Base-by-base conservation (phyloP, 306 rosid species). In the Cajanus cajan region DNA sequence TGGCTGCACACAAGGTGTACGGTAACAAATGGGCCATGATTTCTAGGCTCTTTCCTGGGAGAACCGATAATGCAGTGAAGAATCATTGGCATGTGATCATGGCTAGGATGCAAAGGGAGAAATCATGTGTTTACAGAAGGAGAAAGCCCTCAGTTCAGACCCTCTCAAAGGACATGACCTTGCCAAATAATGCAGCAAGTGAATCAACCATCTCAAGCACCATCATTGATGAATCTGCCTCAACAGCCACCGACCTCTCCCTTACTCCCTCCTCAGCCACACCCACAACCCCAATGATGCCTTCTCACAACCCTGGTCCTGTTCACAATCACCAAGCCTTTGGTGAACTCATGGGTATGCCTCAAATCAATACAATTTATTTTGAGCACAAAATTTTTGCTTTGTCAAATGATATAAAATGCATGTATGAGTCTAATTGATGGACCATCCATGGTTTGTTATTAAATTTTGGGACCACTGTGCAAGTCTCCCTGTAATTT, bases 21-120 rank as follows among this genome's bases (percentile, higher is more conserved):
- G 97, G 98, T 2, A 93, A 88, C 93, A 90, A 86, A 83, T 93
- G 98, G 98, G 94, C 98, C 3, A 80, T 83, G 87, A 91, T 93
- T 41, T 83, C 91, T 0, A 90, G 85, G 44, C 84, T 90, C 21
- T 91, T 93, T 73, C 98, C 97, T 6, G 93, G 98, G 1, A 87
- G 98, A 45, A 88, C 97, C 9, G 93, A 93, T 62, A 93, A 91
- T 78, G 90, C 93, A 21, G 89, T 91, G 11, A 93, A 93, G 91
- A 93, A 93, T 45, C 97, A 93, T 67, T 93, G 90, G 90, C 97
- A 88, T 54, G 94, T 91, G 43, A 86, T 93, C 58, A 93, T 86
- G 93, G 95, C 97, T 2, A 85, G 91, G 65, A 90, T 68, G 77
- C 84, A 85, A 22, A 83, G 97, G 81, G 88, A 85, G 19, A 68